A percentile compares a stretch with the other conserved stretches of the same genome.
Conservation (phyloP, 1,139 yeast species). For the Ashbya aceris region DNA sequence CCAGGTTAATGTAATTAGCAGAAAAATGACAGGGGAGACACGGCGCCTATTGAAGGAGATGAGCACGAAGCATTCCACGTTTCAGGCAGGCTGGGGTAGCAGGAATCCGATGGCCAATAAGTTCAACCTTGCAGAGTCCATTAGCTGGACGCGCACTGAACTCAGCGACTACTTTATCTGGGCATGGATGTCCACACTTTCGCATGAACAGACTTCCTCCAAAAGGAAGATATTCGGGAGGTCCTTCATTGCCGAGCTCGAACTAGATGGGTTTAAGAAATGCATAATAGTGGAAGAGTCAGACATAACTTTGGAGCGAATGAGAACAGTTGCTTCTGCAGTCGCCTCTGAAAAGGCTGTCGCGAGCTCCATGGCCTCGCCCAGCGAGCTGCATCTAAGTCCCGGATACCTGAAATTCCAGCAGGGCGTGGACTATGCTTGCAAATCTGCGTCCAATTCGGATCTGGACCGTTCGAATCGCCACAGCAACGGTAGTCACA, state of each 20-base stretch:
- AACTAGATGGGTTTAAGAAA: slow-evolving; percentile 64
- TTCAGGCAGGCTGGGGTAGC: slow-evolving; percentile 34
- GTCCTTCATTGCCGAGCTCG: slow-evolving; percentile 64
- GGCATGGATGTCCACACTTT: slow-evolving; percentile 80
- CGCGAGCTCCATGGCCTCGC: neutral
- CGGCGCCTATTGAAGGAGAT: slow-evolving; percentile 54
- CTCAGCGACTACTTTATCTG: slow-evolving; percentile 83
- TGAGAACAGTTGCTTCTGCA: slow-evolving; percentile 15
- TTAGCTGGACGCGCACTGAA: slow-evolving; percentile 53
- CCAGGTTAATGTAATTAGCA: slow-evolving; percentile 45
- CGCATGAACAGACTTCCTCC: slow-evolving; percentile 60
- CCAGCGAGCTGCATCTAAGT: too few species aligned
- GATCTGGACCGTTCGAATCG: too few species aligned
- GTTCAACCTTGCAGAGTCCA: slow-evolving; percentile 16
- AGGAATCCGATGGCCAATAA: slow-evolving; percentile 7
- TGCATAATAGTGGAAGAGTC: slow-evolving; percentile 76
- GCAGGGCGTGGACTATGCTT: too few species aligned
- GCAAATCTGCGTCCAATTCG: too few species aligned
- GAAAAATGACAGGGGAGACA: slow-evolving; percentile 66
- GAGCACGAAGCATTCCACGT: slow-evolving; percentile 39
- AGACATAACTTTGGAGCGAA: slow-evolving; percentile 35
- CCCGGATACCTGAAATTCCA: too few species aligned
- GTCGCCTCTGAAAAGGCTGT: neutral
- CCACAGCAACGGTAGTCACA: too few species aligned
- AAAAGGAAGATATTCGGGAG: slow-evolving; percentile 70